Evolutionary conservation across 2,329 filamentous ascomycete genomes (phyloP).

Genomic region (Ophiocordyceps australis): DNA sequence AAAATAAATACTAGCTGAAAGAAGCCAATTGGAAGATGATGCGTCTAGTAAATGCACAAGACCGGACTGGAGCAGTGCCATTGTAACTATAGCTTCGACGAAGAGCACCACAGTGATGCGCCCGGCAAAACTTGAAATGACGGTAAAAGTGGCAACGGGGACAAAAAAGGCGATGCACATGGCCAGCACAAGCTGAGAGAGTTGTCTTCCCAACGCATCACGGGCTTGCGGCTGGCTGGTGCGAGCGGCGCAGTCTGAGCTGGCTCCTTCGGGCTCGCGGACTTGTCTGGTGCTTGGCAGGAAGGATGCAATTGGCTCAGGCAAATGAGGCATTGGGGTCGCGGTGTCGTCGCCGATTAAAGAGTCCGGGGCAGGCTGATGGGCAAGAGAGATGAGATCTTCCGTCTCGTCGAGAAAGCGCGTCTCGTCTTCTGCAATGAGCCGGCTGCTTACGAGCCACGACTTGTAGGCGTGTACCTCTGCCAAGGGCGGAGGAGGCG

Average conservation of each 20-base stretch:
- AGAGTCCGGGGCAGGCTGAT: neutral
- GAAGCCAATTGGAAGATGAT: constrained; percentile 6
- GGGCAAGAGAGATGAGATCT: constrained; percentile 29
- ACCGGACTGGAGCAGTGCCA: constrained; percentile 10
- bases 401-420: constrained; percentile 35
- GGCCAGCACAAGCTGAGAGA: constrained; percentile 5
- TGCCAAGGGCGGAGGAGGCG: constrained; percentile 25
- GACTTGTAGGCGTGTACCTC: constrained; percentile 28
- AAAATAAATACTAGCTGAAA: constrained; percentile 14
- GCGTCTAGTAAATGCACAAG: constrained; percentile 4
- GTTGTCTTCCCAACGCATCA: neutral
- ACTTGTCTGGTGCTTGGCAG: constrained; percentile 2
- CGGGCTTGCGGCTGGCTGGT: neutral
- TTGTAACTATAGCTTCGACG: constrained; percentile 24
- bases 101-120: constrained; percentile 38
- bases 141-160: constrained; percentile 37
- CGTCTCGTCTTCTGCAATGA: constrained; percentile 40
- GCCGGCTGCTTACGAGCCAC: constrained; percentile 34
- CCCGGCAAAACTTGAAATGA: constrained; percentile 36
- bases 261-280: constrained; percentile 1
- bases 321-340: too few species aligned
- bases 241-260: too few species aligned
- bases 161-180: constrained; percentile 23
- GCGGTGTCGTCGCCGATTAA: too few species aligned
- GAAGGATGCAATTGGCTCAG: constrained; percentile 1